Evolutionary conservation across 495 filamentous ascomycete species (phyloP), one percentile per base, ranked within the genome.

Genomic region (Hyaloscypha bicolor): DNA sequence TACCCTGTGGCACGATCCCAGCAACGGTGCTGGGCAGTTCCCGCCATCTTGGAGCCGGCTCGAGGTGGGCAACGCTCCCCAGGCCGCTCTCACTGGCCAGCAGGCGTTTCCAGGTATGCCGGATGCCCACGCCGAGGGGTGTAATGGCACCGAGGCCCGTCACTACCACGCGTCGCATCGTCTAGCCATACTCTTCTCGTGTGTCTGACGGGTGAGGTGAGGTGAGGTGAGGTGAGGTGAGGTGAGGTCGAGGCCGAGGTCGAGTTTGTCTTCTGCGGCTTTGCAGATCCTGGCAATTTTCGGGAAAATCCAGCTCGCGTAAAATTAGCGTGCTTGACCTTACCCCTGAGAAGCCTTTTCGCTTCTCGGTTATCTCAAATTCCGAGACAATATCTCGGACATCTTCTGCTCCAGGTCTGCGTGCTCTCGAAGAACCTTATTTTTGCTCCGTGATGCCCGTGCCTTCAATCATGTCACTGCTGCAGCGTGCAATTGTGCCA

Each of bases 61-160:
- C 60, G 59, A 66, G 64, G 55, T 71, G 30, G 16, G 73, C 63
- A 35, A 69, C 55, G 60, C 65, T 72, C 35, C 89, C 83, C 69
- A 97, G 86, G 62, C 94, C 95, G 68, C 90, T 92, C 60, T 93
- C 82, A 39, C 90, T 87, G 57, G 90, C 89, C 4, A 99, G 73
- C 11, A 98, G 86, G 51, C 90, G 88, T 51, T 78, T 86, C 95
- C 95, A 99, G 55, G 92, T 90, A 22, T 81, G 87, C 62, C 86
- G 88, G 68, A 90, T 83, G 51, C 94, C 94, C 48, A 97, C 86
- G 62, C 91, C 94, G 25, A 99, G 83, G 56, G 95, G 95, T 61
- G 95, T 96, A 62, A 99, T 87, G 72, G 93, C 92, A 52, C 95
- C 95, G 60, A 99, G 83, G 74, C 95, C 95, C 55, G 95, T 98